Conservation (phyloP, 2,329 filamentous ascomycete genomes). For the Gliomastix tumulicola region DNA sequence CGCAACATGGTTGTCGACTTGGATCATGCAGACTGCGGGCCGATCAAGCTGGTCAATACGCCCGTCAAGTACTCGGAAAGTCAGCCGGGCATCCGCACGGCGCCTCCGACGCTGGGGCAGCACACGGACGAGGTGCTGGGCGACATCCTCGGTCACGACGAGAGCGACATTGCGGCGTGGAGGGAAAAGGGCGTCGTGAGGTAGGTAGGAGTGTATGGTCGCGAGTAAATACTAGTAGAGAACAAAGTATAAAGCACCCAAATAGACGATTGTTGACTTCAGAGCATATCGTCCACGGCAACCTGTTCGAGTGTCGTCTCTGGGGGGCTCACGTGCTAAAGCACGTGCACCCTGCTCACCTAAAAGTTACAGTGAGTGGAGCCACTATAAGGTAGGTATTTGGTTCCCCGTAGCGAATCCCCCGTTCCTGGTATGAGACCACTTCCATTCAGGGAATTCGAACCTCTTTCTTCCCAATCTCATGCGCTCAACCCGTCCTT, state of each 20-base stretch:
- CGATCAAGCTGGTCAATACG: slow-evolving; percentile 85
- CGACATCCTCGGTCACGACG: slow-evolving; percentile 53
- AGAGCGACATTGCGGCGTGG: slow-evolving; percentile 52
- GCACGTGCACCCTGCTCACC: too few species aligned
- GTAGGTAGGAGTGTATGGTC: slow-evolving; percentile 17
- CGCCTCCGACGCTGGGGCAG: slow-evolving; percentile 80
- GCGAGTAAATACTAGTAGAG: background rate
- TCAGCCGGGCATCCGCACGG: slow-evolving; percentile 64
- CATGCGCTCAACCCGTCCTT: too few species aligned
- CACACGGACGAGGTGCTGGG: slow-evolving; percentile 74
- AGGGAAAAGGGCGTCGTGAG: slow-evolving; percentile 61
- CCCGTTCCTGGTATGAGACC: too few species aligned
- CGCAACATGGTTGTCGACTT: slow-evolving; percentile 86
- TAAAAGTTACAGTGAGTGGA: too few species aligned
- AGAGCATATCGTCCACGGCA: too few species aligned
- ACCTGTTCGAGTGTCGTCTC: too few species aligned
- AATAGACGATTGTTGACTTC: too few species aligned
- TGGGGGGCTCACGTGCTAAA: too few species aligned
- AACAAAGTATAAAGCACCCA: background rate
- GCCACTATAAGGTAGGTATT: too few species aligned
- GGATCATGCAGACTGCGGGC: slow-evolving; percentile 75
- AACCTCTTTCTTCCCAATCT: too few species aligned
- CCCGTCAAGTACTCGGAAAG: slow-evolving; percentile 91
- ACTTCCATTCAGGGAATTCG: too few species aligned
- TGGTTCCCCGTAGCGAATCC: too few species aligned